Evolutionary conservation across 2,329 filamentous ascomycete species (phyloP).

Genomic region (Cordyceps javanica): DNA sequence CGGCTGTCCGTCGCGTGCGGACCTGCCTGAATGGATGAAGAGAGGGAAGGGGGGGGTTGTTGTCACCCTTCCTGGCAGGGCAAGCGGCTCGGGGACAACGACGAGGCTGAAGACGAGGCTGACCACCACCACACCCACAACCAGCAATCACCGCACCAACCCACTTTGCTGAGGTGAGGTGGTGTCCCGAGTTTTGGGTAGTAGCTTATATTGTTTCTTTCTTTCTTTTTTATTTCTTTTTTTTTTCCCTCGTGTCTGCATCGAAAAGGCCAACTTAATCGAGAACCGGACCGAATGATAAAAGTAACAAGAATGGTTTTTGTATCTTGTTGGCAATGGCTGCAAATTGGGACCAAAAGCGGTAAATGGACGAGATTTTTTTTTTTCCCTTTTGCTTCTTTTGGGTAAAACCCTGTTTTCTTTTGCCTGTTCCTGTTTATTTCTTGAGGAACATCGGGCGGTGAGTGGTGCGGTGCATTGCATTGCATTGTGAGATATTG

Average conservation of each 20-base stretch:
- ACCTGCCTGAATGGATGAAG: too few relatives aligned
- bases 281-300: background rate
- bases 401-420: background rate
- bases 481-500: background rate
- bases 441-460: background rate
- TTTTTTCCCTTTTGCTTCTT: background rate
- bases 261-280: background rate
- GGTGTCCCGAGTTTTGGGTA: too few relatives aligned
- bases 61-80: too few relatives aligned
- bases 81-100: background rate
- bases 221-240: too few relatives aligned
- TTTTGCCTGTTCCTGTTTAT: background rate
- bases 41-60: too few relatives aligned
- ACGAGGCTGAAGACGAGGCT: conserved; percentile 1
- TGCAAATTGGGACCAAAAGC: background rate
- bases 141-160: background rate
- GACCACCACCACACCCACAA: background rate
- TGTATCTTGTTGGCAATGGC: background rate
- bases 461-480: background rate
- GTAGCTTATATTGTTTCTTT: too few relatives aligned
- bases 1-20: too few relatives aligned
- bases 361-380: background rate
- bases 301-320: too few relatives aligned
- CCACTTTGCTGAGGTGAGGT: background rate
- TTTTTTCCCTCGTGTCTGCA: too few relatives aligned